A percentile compares a stretch with the other conserved stretches of the same genome.
Evolutionary conservation across 495 filamentous ascomycete genomes (phyloP).

Genomic region (Aspergillus homomorphus): DNA sequence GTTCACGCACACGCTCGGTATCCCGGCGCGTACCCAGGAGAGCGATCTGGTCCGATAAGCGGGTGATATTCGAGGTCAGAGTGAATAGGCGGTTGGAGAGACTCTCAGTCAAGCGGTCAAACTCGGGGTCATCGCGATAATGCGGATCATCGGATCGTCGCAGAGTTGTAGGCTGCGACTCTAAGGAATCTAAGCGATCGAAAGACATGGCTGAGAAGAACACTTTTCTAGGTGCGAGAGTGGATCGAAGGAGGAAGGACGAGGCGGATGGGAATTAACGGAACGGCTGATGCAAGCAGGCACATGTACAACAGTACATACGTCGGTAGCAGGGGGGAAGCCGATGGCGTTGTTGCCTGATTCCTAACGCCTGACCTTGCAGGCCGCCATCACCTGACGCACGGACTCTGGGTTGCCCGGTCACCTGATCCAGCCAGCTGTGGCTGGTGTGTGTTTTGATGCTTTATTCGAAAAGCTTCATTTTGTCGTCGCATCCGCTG

Average conservation of each 20-base stretch:
- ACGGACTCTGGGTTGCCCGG: background rate
- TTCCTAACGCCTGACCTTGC: slow-evolving; percentile 12
- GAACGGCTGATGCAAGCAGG: background rate
- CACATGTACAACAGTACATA: background rate
- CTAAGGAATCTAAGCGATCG: slow-evolving; percentile 76
- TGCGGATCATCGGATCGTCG: slow-evolving; percentile 68
- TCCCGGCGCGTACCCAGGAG: slow-evolving; percentile 87
- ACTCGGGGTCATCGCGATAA: slow-evolving; percentile 87
- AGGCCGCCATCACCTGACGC: slow-evolving; percentile 39
- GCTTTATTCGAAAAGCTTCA: slow-evolving; percentile 28
- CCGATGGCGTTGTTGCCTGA: slow-evolving; percentile 19
- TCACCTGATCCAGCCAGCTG: slow-evolving; percentile 29
- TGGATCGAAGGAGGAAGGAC: slow-evolving; percentile 10
- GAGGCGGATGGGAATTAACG: background rate
- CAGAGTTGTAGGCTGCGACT: slow-evolving; percentile 71
- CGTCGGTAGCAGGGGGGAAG: background rate
- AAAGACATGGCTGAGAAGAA: slow-evolving; percentile 70
- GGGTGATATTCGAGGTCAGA: slow-evolving; percentile 81
- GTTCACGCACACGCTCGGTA: slow-evolving; percentile 83
- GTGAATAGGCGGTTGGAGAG: slow-evolving; percentile 83
- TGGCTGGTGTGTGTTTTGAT: slow-evolving; percentile 45
- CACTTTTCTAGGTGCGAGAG: background rate
- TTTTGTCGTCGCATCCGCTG: slow-evolving; percentile 17
- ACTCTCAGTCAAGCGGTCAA: slow-evolving; percentile 72
- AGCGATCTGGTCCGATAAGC: slow-evolving; percentile 73